Evolutionary conservation across 441 rosid species (phyloP).

Genomic region (Gossypium davidsonii): DNA sequence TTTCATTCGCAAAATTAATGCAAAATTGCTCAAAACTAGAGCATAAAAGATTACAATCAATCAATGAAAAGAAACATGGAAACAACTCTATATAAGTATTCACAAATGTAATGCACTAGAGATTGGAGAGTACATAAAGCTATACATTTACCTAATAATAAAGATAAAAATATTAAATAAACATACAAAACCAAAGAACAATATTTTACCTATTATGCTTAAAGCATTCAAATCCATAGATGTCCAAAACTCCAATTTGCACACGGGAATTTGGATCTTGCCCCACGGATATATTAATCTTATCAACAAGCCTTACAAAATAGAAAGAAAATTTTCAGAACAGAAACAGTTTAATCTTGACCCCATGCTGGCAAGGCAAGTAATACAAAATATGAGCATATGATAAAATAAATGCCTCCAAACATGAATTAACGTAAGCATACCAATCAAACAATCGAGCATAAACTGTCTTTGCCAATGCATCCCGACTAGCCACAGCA

Average conservation of each 20-base stretch:
- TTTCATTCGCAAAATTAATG: slow-evolving; percentile 96
- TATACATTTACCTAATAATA: not conserved
- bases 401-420: not conserved
- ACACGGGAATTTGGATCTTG: slow-evolving; percentile 66
- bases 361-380: not conserved
- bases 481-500: slow-evolving; percentile 92
- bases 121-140: not conserved
- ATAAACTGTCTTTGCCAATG: slow-evolving; percentile 89
- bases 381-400: slow-evolving; percentile 8
- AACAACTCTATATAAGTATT: not conserved
- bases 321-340: slow-evolving; percentile 14
- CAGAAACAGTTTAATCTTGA: slow-evolving; percentile 12
- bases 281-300: slow-evolving; percentile 83
- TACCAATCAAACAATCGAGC: slow-evolving; percentile 95
- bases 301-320: slow-evolving; percentile 71
- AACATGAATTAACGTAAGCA: slow-evolving; percentile 14
- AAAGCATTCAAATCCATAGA: slow-evolving; percentile 95
- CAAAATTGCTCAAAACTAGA: slow-evolving; percentile 96
- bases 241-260: slow-evolving; percentile 90
- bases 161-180: not conserved
- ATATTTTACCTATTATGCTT: slow-evolving; percentile 61
- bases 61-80: slow-evolving; percentile 8
- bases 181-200: slow-evolving; percentile 2
- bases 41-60: slow-evolving; percentile 20
- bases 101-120: not conserved